These are phyloP conservation scores for Pseudopithomyces chartarum DNA, from an alignment of 2,329 filamentous ascomycete genomes.

Conservation along the genomic window DNA sequence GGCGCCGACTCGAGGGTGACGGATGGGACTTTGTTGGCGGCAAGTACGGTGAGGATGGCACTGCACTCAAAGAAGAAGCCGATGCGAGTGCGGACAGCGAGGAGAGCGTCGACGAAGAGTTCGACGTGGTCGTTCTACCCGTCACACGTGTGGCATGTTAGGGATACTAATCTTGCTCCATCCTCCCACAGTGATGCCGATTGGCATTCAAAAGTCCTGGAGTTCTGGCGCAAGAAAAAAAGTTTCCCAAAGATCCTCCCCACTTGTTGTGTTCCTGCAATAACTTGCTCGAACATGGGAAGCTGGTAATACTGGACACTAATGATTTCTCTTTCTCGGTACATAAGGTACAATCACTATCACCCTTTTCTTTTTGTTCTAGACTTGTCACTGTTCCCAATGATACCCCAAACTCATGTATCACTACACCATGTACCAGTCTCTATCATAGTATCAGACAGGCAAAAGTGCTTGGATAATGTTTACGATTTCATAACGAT, in stretches of 20 bases:
- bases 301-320: no score
- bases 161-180: neutral
- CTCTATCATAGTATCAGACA: neutral
- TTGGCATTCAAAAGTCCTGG: neutral
- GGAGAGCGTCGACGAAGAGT: conserved; percentile 42
- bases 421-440: conserved; percentile 16
- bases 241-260: neutral
- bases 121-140: conserved; percentile 38
- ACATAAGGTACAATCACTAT: neutral
- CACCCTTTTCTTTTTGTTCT: neutral
- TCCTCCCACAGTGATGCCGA: neutral
- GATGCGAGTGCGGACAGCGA: conserved; percentile 29
- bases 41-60: conserved; percentile 30
- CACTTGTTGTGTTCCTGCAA: neutral
- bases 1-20: conserved; percentile 36
- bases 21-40: conserved; percentile 41
- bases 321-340: neutral
- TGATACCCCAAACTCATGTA: conserved; percentile 20
- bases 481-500: neutral
- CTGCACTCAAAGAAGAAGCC: conserved; percentile 16
- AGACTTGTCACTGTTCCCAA: neutral
- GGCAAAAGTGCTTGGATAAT: neutral
- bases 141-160: conserved; percentile 17
- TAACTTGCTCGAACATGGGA: neutral
- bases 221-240: neutral